Percentiles rank a stretch among this genome's conserved stretches.
Conservation (phyloP, 164 flowering plant species). For the Macadamia integrifolia region DNA sequence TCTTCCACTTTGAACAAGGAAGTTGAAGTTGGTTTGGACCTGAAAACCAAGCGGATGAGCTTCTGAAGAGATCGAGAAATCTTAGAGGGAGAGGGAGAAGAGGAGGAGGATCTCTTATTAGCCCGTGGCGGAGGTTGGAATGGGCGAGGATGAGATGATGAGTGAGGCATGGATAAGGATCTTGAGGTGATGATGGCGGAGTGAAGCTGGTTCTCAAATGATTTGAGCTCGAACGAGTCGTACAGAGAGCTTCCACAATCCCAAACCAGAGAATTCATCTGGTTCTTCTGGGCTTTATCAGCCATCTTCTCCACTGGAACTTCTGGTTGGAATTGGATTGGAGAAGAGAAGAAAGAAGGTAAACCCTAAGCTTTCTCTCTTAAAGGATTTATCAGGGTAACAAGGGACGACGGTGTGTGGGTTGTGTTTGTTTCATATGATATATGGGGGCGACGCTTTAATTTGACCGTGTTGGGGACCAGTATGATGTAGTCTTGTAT, state of each 20-base stretch:
- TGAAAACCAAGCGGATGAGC: conserved; percentile 47
- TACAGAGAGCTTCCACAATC: conserved; percentile 85
- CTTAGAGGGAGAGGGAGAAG: conserved; percentile 13
- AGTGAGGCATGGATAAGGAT: conserved; percentile 70
- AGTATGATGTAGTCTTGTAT: no score
- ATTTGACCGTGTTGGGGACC: no score
- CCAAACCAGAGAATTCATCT: conserved; percentile 40
- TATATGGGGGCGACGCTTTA: no score
- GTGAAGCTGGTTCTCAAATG: conserved; percentile 76
- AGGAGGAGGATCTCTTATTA: conserved; percentile 11
- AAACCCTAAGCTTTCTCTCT: no score
- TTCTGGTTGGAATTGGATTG: not conserved
- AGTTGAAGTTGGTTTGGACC: conserved; percentile 14
- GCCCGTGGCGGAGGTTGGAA: conserved; percentile 3
- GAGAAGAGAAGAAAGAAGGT: not conserved
- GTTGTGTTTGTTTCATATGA: no score
- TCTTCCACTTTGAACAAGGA: conserved; percentile 1
- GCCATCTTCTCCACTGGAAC: conserved; percentile 2
- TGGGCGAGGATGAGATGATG: conserved; percentile 23
- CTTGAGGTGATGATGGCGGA: conserved; percentile 69
- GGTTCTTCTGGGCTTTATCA: not conserved
- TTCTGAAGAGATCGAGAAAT: conserved; percentile 55
- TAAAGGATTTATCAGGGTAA: no score
- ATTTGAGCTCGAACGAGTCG: conserved; percentile 86
- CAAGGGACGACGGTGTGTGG: no score